Base-by-base conservation (phyloP, 2,329 filamentous ascomycete species). In the Fusarium cyanostomum region DNA sequence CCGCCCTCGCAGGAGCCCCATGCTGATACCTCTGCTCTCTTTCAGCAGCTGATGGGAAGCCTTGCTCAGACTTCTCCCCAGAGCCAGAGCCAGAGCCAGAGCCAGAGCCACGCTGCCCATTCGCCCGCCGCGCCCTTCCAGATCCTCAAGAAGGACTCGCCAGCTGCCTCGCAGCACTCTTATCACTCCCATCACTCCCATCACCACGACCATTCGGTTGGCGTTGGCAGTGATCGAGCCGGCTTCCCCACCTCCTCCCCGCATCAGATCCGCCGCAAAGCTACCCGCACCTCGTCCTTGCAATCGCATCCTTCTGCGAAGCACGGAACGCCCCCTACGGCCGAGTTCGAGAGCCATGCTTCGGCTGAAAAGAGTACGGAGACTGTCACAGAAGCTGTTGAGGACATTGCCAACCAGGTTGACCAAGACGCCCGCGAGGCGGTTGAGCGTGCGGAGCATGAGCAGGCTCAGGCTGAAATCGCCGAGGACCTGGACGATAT, bases 361-460 rank as follows among this genome's bases (percentile, higher is more conserved):
- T 60, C 70, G 26, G 59, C 60, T 52, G 86, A 83, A 62, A 88
- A 90, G 75, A 89, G 86, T 50, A 86, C 81, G 65, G 89, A 92
- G 75, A 90, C 88, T 45, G 90, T 95, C 27, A 82, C 89, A 16
- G 86, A 92, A 53, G 88, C 90, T 24, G 81, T 93, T 35, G 84
- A 81, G 64, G 88, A 87, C 37, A 80, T 93, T 63, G 90, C 89
- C 38, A 74, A 75, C 45, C 77, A 79, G 66, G 82, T 76, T 16
- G 78, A 84, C 59, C 74, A 77, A 8, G 81, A 84, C 70, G 88
- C 90, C 3, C 86, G 88, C 68, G 85, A 90, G 71, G 88, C 89
- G 41, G 77, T 92, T 53, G 85, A 84, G 43, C 79, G 84, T 51
- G 83, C 81, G 27, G 81, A 85, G 70, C 75, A 82, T 27, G 79